Percentiles rank a stretch among this genome's conserved stretches.
Evolutionary conservation across 495 filamentous ascomycete genomes (phyloP).

Genomic region (Niebla homalea): DNA sequence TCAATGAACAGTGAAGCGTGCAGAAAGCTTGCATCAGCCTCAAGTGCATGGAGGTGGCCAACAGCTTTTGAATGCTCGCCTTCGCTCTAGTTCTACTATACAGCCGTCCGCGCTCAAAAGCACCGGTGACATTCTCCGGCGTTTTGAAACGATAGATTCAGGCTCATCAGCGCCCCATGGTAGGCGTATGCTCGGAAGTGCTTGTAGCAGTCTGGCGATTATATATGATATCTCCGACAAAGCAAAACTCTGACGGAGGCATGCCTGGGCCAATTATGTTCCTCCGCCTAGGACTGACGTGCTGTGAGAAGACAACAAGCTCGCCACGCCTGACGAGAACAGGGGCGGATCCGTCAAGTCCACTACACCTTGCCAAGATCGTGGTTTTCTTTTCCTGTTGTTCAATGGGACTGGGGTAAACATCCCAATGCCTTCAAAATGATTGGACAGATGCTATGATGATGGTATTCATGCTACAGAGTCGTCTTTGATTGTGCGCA

Average conservation of each 20-base stretch:
- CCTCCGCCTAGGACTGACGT: slow-evolving; percentile 17
- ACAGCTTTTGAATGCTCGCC: too few species aligned
- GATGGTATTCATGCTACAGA: too few species aligned
- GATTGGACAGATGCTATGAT: too few species aligned
- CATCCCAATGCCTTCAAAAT: slow-evolving; percentile 34
- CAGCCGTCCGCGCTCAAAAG: slow-evolving; percentile 17
- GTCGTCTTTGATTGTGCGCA: too few species aligned
- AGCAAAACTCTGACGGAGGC: slow-evolving; percentile 38
- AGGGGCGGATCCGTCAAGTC: slow-evolving; percentile 49
- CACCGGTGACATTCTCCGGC: slow-evolving; percentile 11
- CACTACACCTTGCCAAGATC: slow-evolving; percentile 57
- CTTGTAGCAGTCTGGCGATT: slow-evolving; percentile 32
- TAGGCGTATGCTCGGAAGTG: slow-evolving; percentile 21
- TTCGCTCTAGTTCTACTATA: slow-evolving; percentile 5
- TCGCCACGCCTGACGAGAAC: slow-evolving; percentile 47
- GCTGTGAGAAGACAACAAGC: slow-evolving; percentile 18
- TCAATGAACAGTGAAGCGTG: too few species aligned
- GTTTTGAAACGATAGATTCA: slow-evolving; percentile 7
- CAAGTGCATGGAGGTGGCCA: too few species aligned
- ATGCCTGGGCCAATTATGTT: slow-evolving; percentile 20
- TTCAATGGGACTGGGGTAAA: slow-evolving; percentile 68
- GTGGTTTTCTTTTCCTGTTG: slow-evolving; percentile 53
- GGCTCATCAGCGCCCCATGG: background rate
- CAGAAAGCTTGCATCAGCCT: too few species aligned
- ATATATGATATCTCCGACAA: slow-evolving; percentile 35